Conservation (phyloP, 257 asterid species). For the Forsythia suspensa region DNA sequence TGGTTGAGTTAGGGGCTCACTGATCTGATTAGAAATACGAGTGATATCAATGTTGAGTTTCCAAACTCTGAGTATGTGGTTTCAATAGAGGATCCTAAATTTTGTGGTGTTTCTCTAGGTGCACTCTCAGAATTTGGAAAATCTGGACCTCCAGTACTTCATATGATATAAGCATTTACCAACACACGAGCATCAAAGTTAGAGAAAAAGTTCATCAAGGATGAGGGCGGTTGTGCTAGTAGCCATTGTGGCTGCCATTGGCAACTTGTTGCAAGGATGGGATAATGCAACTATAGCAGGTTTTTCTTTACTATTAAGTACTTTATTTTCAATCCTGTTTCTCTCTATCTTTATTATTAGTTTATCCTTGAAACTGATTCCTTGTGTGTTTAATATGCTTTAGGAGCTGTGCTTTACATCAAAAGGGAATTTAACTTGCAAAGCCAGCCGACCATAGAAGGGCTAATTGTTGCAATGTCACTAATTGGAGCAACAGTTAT, state of each 20-base stretch:
- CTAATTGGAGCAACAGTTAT: slow-evolving; percentile 89
- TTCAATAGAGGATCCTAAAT: slow-evolving; percentile 8
- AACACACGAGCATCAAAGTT: background rate
- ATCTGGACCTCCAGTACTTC: slow-evolving; percentile 14
- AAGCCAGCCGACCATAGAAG: slow-evolving; percentile 82
- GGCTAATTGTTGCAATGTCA: slow-evolving; percentile 89
- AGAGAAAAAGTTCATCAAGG: slow-evolving; percentile 15
- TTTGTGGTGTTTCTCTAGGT: slow-evolving; percentile 15
- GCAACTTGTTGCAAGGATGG: slow-evolving; percentile 97
- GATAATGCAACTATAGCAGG: slow-evolving; percentile 99
- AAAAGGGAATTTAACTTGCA: slow-evolving; percentile 77
- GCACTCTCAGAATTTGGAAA: background rate
- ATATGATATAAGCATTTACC: slow-evolving; percentile 12
- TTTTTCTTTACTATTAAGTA: slow-evolving; percentile 7
- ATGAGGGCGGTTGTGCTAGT: slow-evolving; percentile 88
- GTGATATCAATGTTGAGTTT: background rate
- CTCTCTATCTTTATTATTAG: background rate
- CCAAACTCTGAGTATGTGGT: background rate
- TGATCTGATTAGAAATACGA: background rate
- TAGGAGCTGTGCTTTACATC: slow-evolving; percentile 92
- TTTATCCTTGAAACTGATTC: background rate
- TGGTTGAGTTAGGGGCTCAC: background rate
- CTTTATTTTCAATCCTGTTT: background rate
- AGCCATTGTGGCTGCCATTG: slow-evolving; percentile 86
- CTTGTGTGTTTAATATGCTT: background rate